These are phyloP conservation scores for Middelhovenomyces tepae DNA, from an alignment of 805 yeast genomes.

Conservation along the genomic window DNA sequence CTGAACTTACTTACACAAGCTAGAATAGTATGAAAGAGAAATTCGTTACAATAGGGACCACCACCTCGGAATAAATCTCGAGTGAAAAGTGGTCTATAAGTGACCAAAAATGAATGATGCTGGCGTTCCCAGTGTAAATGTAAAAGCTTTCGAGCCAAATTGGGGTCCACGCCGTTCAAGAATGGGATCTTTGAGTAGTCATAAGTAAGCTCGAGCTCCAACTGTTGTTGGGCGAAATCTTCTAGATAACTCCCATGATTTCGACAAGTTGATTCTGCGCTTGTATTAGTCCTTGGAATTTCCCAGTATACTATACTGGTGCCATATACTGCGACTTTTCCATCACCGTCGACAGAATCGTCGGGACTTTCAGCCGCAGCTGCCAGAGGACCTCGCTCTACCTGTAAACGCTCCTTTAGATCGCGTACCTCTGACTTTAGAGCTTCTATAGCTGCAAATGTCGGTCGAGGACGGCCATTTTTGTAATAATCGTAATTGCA, in stretches of 20 bases:
- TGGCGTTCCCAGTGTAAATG: constrained; percentile 8
- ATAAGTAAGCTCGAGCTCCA: constrained; percentile 2
- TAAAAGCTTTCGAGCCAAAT: constrained; percentile 7
- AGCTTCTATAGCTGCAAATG: constrained; percentile 6
- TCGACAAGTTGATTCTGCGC: not conserved
- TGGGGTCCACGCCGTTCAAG: constrained; percentile 6
- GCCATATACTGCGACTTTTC: constrained; percentile 6
- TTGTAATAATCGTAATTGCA: constrained; percentile 6
- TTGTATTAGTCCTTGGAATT: not conserved
- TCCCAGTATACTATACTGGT: constrained; percentile 5
- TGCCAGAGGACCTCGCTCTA: constrained; percentile 2
- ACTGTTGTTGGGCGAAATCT: constrained; percentile 3
- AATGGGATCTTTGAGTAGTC: constrained; percentile 7
- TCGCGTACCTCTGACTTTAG: constrained; percentile 5
- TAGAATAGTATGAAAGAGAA: constrained; percentile 6
- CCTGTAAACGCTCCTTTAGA: constrained; percentile 2
- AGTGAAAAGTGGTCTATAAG: constrained; percentile 6
- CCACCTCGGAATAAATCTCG: constrained; percentile 8
- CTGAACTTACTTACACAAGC: constrained; percentile 9
- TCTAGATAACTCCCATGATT: constrained; percentile 4
- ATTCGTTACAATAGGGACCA: constrained; percentile 6
- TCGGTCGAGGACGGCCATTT: constrained; percentile 5
- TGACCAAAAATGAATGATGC: constrained; percentile 8
- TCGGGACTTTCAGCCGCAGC: not conserved
- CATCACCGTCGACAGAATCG: constrained; percentile 5